These are phyloP conservation scores for Penicillium sp. DNA, from an alignment of 2,329 filamentous ascomycete genomes.

Conservation along the genomic window DNA sequence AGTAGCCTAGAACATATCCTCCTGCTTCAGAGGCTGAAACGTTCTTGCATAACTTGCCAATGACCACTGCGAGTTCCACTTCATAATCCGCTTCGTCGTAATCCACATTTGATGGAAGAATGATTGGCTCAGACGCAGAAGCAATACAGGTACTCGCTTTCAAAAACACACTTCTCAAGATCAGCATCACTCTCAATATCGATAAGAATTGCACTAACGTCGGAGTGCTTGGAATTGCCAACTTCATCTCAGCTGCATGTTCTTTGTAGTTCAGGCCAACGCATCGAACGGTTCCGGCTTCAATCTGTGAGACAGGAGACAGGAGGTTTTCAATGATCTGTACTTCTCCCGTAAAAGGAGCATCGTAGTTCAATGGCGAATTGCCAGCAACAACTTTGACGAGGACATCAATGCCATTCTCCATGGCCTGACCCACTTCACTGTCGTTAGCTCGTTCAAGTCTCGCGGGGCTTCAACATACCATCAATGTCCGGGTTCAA, in stretches of 20 bases:
- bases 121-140: constrained; percentile 11
- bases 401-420: neutral
- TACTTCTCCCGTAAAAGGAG: constrained; percentile 9
- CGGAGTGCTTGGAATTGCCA: constrained; percentile 10
- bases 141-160: constrained; percentile 13
- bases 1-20: constrained; percentile 10
- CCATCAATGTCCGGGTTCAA: constrained; percentile 11
- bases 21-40: constrained; percentile 4
- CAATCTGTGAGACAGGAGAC: constrained; percentile 11
- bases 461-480: neutral
- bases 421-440: constrained; percentile 10
- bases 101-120: constrained; percentile 12
- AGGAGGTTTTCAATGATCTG: constrained; percentile 6
- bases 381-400: constrained; percentile 5
- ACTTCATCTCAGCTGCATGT: constrained; percentile 15
- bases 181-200: neutral
- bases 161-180: constrained; percentile 4
- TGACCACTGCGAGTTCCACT: constrained; percentile 12
- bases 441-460: neutral
- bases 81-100: constrained; percentile 15
- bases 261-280: constrained; percentile 16
- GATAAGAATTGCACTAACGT: constrained; percentile 1
- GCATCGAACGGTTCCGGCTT: constrained; percentile 14
- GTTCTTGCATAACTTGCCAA: constrained; percentile 12
- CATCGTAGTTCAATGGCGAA: constrained; percentile 10